These are phyloP conservation scores for Clonostachys solani DNA, from an alignment of 2,329 filamentous ascomycete genomes.

Conservation along the genomic window DNA sequence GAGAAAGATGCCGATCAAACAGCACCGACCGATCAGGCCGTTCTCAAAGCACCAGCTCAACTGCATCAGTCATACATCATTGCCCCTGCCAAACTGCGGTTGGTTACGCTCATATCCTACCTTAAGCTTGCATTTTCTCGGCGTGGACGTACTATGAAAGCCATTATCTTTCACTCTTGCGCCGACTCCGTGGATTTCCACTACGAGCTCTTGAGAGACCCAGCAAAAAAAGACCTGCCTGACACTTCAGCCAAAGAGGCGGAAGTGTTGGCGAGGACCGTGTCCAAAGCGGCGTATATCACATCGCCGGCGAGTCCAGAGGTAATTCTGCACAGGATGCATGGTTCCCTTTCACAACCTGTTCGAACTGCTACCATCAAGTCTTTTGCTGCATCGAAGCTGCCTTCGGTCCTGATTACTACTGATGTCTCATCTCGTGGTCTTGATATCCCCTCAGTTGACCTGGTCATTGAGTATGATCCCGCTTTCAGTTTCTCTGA, in stretches of 20 bases:
- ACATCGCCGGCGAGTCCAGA: slow-evolving; percentile 69
- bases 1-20: slow-evolving; percentile 43
- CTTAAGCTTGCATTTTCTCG: slow-evolving; percentile 85
- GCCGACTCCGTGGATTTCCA: slow-evolving; percentile 97
- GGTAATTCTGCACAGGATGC: slow-evolving; percentile 79
- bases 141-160: slow-evolving; percentile 91
- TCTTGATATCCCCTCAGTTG: slow-evolving; percentile 91
- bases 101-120: slow-evolving; percentile 82
- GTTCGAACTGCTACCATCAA: slow-evolving; percentile 82
- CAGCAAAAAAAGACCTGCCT: slow-evolving; percentile 18
- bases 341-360: slow-evolving; percentile 86
- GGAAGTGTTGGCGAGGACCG: slow-evolving; percentile 48
- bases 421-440: slow-evolving; percentile 95
- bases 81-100: slow-evolving; percentile 81
- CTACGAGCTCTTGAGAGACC: slow-evolving; percentile 70
- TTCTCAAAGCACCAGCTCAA: slow-evolving; percentile 82
- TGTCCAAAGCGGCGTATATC: slow-evolving; percentile 66
- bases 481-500: slow-evolving; percentile 91
- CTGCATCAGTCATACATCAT: slow-evolving; percentile 89
- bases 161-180: slow-evolving; percentile 94
- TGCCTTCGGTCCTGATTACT: slow-evolving; percentile 80
- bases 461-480: slow-evolving; percentile 94
- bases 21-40: slow-evolving; percentile 26
- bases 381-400: slow-evolving; percentile 69
- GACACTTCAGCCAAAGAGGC: slow-evolving; percentile 20